phyloP scores from a whole-genome alignment of 2,329 filamentous ascomycete genomes.

The Fusarium sp. region DNA sequence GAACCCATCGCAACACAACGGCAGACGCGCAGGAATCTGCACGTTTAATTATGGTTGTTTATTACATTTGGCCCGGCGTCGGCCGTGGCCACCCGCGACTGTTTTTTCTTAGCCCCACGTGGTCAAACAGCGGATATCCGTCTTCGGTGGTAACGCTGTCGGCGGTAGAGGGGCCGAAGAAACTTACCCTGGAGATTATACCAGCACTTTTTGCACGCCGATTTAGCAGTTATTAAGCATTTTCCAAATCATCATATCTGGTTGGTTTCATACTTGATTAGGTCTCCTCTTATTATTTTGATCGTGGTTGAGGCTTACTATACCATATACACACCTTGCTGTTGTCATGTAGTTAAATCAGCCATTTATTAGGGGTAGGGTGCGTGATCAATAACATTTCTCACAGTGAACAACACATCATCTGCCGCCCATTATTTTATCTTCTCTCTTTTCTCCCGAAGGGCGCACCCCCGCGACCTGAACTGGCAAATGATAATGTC shows the following conservation, averaged over 20 bases:
- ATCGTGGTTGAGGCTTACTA: too few species aligned
- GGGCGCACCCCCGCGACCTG: constrained; percentile 8
- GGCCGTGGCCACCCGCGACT: constrained; percentile 28
- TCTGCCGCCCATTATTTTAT: background rate
- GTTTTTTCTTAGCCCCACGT: constrained; percentile 22
- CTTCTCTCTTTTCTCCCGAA: background rate
- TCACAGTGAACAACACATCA: background rate
- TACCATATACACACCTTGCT: too few species aligned
- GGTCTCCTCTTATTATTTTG: too few species aligned
- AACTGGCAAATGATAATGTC: constrained; percentile 14
- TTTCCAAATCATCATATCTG: background rate
- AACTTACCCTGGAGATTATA: constrained; percentile 24
- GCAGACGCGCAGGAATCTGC: background rate
- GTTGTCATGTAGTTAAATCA: too few species aligned
- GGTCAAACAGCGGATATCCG: background rate
- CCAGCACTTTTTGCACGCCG: too few species aligned
- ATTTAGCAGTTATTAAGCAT: background rate
- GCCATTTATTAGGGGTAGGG: too few species aligned
- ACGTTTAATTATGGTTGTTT: constrained; percentile 29
- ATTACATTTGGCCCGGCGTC: constrained; percentile 1
- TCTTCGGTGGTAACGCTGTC: background rate
- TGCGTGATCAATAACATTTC: too few species aligned
- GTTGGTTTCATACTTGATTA: too few species aligned
- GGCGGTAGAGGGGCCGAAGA: background rate
- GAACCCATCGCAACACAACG: background rate